Conservation (phyloP, 306 rosid species). For the Trifolium subterraneum region DNA sequence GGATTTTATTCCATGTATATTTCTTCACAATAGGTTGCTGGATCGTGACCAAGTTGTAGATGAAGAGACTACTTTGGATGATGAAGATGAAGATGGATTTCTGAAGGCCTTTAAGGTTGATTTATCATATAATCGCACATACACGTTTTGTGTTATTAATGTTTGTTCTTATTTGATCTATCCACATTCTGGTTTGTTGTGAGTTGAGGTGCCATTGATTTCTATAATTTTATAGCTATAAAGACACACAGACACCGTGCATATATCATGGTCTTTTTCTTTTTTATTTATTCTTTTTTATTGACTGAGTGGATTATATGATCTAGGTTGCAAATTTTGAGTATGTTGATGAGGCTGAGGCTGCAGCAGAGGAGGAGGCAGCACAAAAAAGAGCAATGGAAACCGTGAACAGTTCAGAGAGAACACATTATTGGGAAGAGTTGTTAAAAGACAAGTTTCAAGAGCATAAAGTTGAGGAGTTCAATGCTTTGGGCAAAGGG, state of each 20-base stretch:
- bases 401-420: constrained; percentile 59
- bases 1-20: constrained; percentile 35
- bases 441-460: constrained; percentile 81
- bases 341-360: constrained; percentile 88
- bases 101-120: constrained; percentile 91
- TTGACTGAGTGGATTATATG: constrained; percentile 32
- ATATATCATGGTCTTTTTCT: background rate
- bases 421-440: constrained; percentile 91
- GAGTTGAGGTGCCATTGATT: constrained; percentile 30
- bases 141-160: constrained; percentile 33
- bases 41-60: constrained; percentile 91
- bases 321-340: constrained; percentile 94
- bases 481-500: constrained; percentile 90
- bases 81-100: constrained; percentile 95
- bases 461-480: constrained; percentile 92
- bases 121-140: constrained; percentile 36
- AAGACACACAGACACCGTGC: background rate
- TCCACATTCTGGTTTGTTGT: constrained; percentile 19
- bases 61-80: constrained; percentile 85
- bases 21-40: constrained; percentile 67
- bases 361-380: constrained; percentile 81
- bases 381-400: constrained; percentile 65
- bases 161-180: constrained; percentile 27
- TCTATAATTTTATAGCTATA: constrained; percentile 6
- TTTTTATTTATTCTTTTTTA: constrained; percentile 11